phyloP scores from a whole-genome alignment of 179 eudicot genomes.

The Amaranthus tricolor region DNA sequence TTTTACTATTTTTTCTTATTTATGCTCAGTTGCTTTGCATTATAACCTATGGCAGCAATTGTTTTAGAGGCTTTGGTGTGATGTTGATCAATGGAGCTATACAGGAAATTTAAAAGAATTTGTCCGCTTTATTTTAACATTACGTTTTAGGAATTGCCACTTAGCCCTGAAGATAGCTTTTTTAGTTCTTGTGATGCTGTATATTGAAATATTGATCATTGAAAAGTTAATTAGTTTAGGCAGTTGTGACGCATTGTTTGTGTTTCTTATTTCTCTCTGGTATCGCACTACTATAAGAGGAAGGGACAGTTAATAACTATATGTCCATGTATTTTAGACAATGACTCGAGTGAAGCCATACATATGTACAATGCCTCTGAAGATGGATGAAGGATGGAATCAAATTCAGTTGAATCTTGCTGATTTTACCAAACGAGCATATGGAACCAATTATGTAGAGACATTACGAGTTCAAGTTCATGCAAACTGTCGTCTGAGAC shows the following conservation, averaged over 20 bases:
- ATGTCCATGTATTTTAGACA: conserved; percentile 40
- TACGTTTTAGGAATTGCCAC: background rate
- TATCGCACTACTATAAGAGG: background rate
- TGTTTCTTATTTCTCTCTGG: background rate
- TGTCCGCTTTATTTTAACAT: background rate
- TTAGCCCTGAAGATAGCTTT: background rate
- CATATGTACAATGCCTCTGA: conserved; percentile 98
- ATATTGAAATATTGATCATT: background rate
- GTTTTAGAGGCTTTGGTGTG: background rate
- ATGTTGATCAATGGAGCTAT: background rate
- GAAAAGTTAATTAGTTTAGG: background rate
- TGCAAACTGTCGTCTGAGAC: conserved; percentile 89
- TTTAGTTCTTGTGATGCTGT: background rate
- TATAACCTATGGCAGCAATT: background rate
- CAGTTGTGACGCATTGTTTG: background rate
- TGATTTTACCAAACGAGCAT: conserved; percentile 88
- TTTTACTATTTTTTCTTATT: background rate
- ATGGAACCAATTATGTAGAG: conserved; percentile 96
- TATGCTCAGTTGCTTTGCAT: background rate
- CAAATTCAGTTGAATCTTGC: conserved; percentile 94
- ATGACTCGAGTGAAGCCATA: conserved; percentile 93
- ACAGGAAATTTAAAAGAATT: too few species aligned
- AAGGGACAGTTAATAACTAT: conserved; percentile 1
- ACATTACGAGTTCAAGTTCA: conserved; percentile 96
- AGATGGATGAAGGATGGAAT: conserved; percentile 98